A percentile compares a stretch with the other conserved stretches of the same genome.
These are phyloP conservation scores for Colletotrichum spinosum DNA, from an alignment of 2,329 filamentous ascomycete species.

Conservation along the genomic window DNA sequence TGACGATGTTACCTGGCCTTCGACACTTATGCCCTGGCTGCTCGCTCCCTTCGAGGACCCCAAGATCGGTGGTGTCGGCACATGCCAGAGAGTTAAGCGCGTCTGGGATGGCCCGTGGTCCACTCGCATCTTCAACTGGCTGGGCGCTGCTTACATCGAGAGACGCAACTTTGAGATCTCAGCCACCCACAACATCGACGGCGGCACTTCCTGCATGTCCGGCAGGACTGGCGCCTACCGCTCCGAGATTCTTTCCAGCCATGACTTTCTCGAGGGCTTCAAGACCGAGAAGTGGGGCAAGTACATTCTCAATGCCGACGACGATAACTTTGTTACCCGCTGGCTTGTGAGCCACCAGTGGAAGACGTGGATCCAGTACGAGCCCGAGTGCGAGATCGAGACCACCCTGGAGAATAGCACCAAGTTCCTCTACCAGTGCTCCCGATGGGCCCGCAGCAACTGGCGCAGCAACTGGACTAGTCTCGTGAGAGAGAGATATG, in stretches of 20 bases:
- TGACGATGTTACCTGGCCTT: constrained; percentile 94
- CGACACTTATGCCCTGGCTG: constrained; percentile 88
- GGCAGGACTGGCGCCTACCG: constrained; percentile 94
- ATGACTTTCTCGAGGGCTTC: constrained; percentile 88
- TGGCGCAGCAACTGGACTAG: constrained; percentile 98
- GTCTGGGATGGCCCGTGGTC: constrained; percentile 69
- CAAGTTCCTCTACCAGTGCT: constrained; percentile 93
- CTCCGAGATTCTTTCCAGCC: constrained; percentile 86
- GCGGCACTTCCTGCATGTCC: constrained; percentile 96
- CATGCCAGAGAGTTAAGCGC: constrained; percentile 86
- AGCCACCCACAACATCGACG: constrained; percentile 93
- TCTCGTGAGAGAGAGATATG: constrained; percentile 83
- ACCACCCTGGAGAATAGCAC: constrained; percentile 91
- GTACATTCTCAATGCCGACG: constrained; percentile 93
- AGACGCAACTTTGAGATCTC: constrained; percentile 97
- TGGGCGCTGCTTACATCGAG: constrained; percentile 92
- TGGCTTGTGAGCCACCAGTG: constrained; percentile 94
- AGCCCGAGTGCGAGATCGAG: constrained; percentile 89
- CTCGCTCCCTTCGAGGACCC: constrained; percentile 90
- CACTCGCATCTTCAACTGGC: constrained; percentile 83
- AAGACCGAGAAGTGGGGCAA: constrained; percentile 91
- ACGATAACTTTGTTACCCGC: constrained; percentile 97
- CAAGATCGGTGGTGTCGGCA: constrained; percentile 89
- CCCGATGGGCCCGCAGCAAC: constrained; percentile 95
- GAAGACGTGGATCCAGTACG: constrained; percentile 97